A percentile compares a stretch with the other conserved stretches of the same genome.
phyloP scores from a whole-genome alignment of 116 monocot genomes.

The Phalaenopsis hybrid region DNA sequence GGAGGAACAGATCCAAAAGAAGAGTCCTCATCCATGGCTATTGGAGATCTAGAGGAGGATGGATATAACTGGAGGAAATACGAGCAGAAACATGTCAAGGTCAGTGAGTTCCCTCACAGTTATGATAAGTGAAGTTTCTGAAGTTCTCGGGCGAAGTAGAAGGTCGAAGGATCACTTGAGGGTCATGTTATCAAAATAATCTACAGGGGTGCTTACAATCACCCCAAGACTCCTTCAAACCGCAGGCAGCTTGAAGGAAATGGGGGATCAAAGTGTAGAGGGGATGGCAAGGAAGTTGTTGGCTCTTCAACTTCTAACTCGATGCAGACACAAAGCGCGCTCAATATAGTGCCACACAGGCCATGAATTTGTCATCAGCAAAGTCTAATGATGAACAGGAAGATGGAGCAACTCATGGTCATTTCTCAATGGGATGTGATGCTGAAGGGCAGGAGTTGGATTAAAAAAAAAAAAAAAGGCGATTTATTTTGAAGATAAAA shows the following conservation, averaged over 20 bases:
- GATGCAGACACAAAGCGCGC: slow-evolving; percentile 1
- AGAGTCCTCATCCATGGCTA: slow-evolving; percentile 9
- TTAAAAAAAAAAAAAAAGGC: slow-evolving; percentile 64
- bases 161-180: slow-evolving; percentile 55
- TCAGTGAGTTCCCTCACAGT: slow-evolving; percentile 56
- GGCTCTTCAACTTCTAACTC: slow-evolving; percentile 9
- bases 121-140: slow-evolving; percentile 72
- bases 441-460: slow-evolving; percentile 56
- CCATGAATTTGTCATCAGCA: slow-evolving; percentile 23
- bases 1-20: slow-evolving; percentile 21
- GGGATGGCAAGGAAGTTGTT: slow-evolving; percentile 18
- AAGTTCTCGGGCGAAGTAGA: slow-evolving; percentile 61
- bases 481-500: background rate
- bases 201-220: slow-evolving; percentile 63
- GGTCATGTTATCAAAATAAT: slow-evolving; percentile 56
- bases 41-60: slow-evolving; percentile 32
- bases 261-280: slow-evolving; percentile 19
- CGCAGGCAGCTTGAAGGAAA: slow-evolving; percentile 12
- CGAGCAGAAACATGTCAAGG: slow-evolving; percentile 63
- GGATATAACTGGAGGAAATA: slow-evolving; percentile 76
- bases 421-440: slow-evolving; percentile 24
- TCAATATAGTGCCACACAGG: too few relatives aligned
- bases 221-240: slow-evolving; percentile 37
- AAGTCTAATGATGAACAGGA: slow-evolving; percentile 48
- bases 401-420: slow-evolving; percentile 39